A percentile compares a stretch with the other conserved stretches of the same genome.
These are phyloP conservation scores for Lipomyces mesembrius DNA, from an alignment of 805 yeast genomes.

Conservation along the genomic window DNA sequence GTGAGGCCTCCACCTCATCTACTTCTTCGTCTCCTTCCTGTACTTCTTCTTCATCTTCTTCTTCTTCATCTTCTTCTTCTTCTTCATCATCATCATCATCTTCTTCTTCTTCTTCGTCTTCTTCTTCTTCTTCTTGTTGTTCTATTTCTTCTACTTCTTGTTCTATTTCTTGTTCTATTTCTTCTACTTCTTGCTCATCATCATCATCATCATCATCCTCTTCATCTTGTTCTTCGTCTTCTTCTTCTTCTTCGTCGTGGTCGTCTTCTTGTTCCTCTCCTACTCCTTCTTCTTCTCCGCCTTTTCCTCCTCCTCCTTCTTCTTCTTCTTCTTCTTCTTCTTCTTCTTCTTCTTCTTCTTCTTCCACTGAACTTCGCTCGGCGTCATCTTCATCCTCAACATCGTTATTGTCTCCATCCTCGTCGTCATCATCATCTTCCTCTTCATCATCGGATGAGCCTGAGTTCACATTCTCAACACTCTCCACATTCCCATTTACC, in stretches of 20 bases:
- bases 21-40: conserved; percentile 28
- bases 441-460: not conserved
- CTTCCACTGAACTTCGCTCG: no score
- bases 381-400: conserved; percentile 11
- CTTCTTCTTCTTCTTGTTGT: conserved; percentile 12
- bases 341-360: conserved; percentile 14
- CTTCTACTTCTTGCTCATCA: conserved; percentile 5
- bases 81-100: conserved; percentile 12
- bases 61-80: conserved; percentile 30
- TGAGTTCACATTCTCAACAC: not conserved
- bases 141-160: conserved; percentile 9
- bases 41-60: conserved; percentile 16
- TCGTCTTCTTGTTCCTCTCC: not conserved
- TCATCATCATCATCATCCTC: conserved; percentile 19
- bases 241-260: not conserved
- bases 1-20: conserved; percentile 25
- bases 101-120: conserved; percentile 19
- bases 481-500: not conserved
- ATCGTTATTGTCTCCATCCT: conserved; percentile 15
- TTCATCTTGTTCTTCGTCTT: conserved; percentile 9
- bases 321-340: conserved; percentile 21
- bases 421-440: not conserved
- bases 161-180: conserved; percentile 16
- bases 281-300: conserved; percentile 11
- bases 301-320: conserved; percentile 7